These are phyloP conservation scores for Hypoxylon perforatum DNA, from an alignment of 495 filamentous ascomycete genomes.

Conservation along the genomic window DNA sequence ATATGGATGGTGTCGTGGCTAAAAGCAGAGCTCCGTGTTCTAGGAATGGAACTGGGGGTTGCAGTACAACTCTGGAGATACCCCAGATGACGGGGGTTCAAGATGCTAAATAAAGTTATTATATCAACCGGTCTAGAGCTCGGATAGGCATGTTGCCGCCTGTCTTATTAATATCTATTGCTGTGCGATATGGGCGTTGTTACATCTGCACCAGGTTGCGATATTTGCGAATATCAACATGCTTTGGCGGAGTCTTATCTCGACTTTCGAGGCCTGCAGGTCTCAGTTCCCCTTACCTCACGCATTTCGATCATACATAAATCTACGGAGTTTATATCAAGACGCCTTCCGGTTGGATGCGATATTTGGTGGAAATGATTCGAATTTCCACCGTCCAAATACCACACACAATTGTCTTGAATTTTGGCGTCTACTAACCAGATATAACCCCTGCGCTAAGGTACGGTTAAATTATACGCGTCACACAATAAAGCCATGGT, in stretches of 20 bases:
- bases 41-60: conserved; percentile 23
- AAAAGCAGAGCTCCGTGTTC: conserved; percentile 32
- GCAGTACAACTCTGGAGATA: conserved; percentile 12
- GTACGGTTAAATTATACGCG: conserved; percentile 29
- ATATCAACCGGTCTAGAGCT: neutral
- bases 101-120: conserved; percentile 27
- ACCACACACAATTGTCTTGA: neutral
- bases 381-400: neutral
- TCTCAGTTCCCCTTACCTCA: no score
- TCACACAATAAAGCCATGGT: conserved; percentile 8
- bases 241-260: conserved; percentile 11
- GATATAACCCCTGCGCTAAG: conserved; percentile 4
- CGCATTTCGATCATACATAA: neutral
- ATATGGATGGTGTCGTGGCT: conserved; percentile 21
- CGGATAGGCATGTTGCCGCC: conserved; percentile 3
- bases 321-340: neutral
- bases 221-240: conserved; percentile 5
- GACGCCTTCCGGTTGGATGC: neutral
- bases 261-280: neutral
- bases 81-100: conserved; percentile 3
- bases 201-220: conserved; percentile 3
- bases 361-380: neutral
- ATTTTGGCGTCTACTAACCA: neutral
- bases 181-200: conserved; percentile 3
- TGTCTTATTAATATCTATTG: conserved; percentile 6